Evolutionary conservation across 202 grass and related monocot genomes (phyloP), one percentile per base, ranked within the genome.

Genomic region (Eragrostis tef): DNA sequence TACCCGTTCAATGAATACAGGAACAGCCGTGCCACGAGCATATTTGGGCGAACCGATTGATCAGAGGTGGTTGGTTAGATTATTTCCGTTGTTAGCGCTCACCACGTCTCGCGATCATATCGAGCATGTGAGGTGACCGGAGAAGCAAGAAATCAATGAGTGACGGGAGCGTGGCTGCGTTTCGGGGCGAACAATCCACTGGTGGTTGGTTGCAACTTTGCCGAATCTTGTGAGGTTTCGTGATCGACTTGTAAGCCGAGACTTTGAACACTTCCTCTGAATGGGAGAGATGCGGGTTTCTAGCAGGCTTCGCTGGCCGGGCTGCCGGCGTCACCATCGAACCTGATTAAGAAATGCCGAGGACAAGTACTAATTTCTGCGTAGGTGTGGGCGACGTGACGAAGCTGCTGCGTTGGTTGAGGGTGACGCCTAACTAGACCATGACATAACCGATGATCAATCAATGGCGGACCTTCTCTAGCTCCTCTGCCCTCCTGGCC

Each of bases 221-320:
- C 79, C 20, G 24, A 64, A 61, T 53, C 58, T 7, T 24, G 20
- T n/a, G 75, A 75, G 81, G 64, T 88, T 76, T 42, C 87, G 70
- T 85, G 77, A 70, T 63, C 70, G 45, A 21, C 22, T 70, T 61
- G 22, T 24, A 14, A n/a, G 15, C 6, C 17, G 19, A 36, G 29
- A 79, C 45, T 27, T 79, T 66, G 80, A 41, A 73, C 67, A 9
- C 56, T 67, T 73, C 27, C 67, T 26, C n/a, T 9, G 83, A 62
- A 63, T 16, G 41, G 26, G 74, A 61, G 14, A 45, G 39, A 15
- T 11, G 22, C 11, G 29, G 19, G 22, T 67, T 16, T 8, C 4
- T 14, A 39, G 34, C 11, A 21, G 52, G 21, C 57, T 60, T 12
- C 57, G 57, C 57, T 60, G 58, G 58, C 10, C 2, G 53, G 53